Evolutionary conservation across 495 filamentous ascomycete species (phyloP), one percentile per base, ranked within the genome.

Genomic region (Aspergillus ostianus): DNA sequence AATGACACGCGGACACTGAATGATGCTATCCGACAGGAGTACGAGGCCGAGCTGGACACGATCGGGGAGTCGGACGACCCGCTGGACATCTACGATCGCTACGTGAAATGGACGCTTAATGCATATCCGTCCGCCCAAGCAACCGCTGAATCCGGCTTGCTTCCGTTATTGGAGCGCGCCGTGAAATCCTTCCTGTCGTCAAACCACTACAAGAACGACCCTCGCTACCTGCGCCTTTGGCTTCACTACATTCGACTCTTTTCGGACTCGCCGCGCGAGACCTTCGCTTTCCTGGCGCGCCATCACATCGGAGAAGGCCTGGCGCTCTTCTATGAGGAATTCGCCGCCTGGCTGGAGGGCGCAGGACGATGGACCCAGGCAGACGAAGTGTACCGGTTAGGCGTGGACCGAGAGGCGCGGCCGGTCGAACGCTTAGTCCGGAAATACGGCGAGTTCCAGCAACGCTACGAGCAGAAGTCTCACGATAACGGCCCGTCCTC

Each of bases 321-420:
- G 10, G 94, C 94, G 0, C 75, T 97, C n/a, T 98, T 92, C 67
- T 98, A 98, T 72, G 94, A 98, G 67, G 95, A 98, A 65, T 98
- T 95, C 75, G 92, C 94, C 0, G 88, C 84, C 0, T 96, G 93
- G 90, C 74, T 98, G 19, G 94, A 98, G 75, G 80, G 85, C 52
- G 88, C 86, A 12, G 91, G 88, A 18, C 82, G 92, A 52, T 97
- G 93, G 91, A 82, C 81, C 8, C 94, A 98, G 70, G 94, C 95
- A 8, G 91, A 95, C 57, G 95, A 98, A 71, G 87, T 98, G 2
- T 98, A 94, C 63, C 84, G 84, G 60, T 78, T 95, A 49, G 94
- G 95, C 1, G 84, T 98, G 48, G 90, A 98, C 65, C 84, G 84
- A 44, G 91, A 96, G 67, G 95, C 94, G 6, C 82, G 92, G 54